These are phyloP conservation scores for Prillingera fragicola DNA, from an alignment of 1,284 basidiomycete species.

Conservation along the genomic window DNA sequence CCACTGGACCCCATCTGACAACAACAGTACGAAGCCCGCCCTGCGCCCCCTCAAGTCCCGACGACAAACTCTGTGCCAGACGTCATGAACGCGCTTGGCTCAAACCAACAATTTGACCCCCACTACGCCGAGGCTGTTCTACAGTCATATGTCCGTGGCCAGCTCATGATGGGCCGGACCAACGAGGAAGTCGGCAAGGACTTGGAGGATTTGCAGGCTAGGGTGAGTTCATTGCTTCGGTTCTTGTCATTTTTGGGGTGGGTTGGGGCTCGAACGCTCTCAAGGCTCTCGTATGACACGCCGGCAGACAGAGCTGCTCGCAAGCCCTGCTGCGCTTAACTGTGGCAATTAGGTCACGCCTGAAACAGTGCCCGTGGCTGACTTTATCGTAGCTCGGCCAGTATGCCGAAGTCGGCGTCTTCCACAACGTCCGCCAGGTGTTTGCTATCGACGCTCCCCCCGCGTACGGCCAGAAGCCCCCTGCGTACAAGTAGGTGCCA, in stretches of 20 bases:
- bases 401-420: neutral
- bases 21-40: conserved; percentile 10
- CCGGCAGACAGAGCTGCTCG: neutral
- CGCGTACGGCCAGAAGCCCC: no score
- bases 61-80: conserved; percentile 4
- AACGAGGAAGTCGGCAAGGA: conserved; percentile 1
- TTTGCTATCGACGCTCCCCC: no score
- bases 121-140: conserved; percentile 9
- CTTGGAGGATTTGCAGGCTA: conserved; percentile 3
- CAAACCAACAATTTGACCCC: conserved; percentile 11
- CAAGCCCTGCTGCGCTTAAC: no score
- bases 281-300: no score
- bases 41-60: conserved; percentile 6
- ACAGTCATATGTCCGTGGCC: conserved; percentile 5
- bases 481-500: no score
- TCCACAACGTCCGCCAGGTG: conserved; percentile 4
- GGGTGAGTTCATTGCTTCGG: conserved; percentile 2
- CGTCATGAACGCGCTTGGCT: conserved; percentile 9
- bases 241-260: neutral
- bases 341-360: no score
- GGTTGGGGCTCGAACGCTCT: neutral
- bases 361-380: no score
- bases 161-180: conserved; percentile 2
- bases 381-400: neutral
- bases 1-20: no score